Evolutionary conservation across 805 yeast genomes (phyloP).

Genomic region (Zygosaccharomyces rouxii): DNA sequence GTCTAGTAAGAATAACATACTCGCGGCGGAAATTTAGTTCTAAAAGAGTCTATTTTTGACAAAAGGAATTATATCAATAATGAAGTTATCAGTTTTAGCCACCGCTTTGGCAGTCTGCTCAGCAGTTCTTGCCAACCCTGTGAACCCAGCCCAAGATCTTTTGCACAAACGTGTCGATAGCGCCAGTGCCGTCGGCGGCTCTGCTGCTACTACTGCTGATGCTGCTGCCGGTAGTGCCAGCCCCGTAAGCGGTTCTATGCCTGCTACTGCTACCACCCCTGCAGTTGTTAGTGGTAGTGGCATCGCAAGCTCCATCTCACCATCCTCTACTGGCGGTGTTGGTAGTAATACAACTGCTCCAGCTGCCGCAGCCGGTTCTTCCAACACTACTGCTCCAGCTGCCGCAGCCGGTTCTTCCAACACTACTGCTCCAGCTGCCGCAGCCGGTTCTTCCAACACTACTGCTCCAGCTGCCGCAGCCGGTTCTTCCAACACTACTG

Average conservation of each 20-base stretch:
- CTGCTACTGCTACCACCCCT: background rate
- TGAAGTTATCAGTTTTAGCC: constrained; percentile 11
- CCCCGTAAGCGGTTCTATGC: background rate
- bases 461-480: background rate
- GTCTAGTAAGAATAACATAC: too few species aligned
- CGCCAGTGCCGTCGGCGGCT: background rate
- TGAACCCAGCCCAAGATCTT: constrained; percentile 4
- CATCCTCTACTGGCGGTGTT: constrained; percentile 1
- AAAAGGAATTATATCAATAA: background rate
- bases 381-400: constrained; percentile 5
- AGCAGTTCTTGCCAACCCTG: constrained; percentile 11
- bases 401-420: constrained; percentile 4
- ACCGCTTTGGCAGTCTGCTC: constrained; percentile 10
- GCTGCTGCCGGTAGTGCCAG: background rate
- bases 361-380: constrained; percentile 7
- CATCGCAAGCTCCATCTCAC: constrained; percentile 6
- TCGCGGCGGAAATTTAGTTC: background rate
- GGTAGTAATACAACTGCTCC: constrained; percentile 7
- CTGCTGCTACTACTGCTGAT: background rate
- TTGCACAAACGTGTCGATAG: constrained; percentile 1
- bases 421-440: constrained; percentile 3
- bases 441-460: background rate
- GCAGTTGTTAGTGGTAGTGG: background rate
- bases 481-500: background rate
- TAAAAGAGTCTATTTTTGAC: background rate